phyloP scores from a whole-genome alignment of 495 filamentous ascomycete genomes.

The Letharia columbiana region DNA sequence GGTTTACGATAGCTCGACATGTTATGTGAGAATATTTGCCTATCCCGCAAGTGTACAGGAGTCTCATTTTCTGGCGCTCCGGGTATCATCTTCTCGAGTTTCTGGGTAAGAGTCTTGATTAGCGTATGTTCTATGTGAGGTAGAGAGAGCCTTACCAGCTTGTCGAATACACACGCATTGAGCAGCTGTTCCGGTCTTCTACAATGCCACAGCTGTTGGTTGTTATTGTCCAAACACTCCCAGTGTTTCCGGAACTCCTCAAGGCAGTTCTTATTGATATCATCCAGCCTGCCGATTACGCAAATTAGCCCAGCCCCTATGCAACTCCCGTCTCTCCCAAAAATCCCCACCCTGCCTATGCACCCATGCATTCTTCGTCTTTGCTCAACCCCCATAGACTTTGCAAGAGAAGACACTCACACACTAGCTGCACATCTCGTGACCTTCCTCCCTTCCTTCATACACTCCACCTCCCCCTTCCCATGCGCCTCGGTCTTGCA shows the following conservation, averaged over 20 bases:
- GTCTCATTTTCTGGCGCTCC: constrained; percentile 65
- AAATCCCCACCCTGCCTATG: neutral
- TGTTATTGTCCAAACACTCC: constrained; percentile 93
- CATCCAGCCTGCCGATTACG: constrained; percentile 58
- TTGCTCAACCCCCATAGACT: neutral
- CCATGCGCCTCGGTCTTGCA: constrained; percentile 91
- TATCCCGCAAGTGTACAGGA: constrained; percentile 74
- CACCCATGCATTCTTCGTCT: neutral
- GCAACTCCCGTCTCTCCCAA: neutral
- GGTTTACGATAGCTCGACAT: constrained; percentile 10
- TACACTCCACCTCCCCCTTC: constrained; percentile 82
- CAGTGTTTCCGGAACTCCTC: constrained; percentile 86
- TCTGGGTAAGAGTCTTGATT: constrained; percentile 39
- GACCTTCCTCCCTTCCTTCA: constrained; percentile 92
- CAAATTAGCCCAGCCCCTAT: constrained; percentile 15
- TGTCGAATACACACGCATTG: constrained; percentile 90
- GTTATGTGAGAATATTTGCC: constrained; percentile 54
- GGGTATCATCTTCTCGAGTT: constrained; percentile 84
- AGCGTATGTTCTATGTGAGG: constrained; percentile 5
- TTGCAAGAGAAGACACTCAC: constrained; percentile 47
- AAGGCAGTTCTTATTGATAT: constrained; percentile 93
- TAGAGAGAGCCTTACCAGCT: constrained; percentile 57
- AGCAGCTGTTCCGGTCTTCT: constrained; percentile 66
- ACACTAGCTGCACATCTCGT: constrained; percentile 94
- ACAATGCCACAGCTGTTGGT: constrained; percentile 93